Conservation (phyloP, 1,284 basidiomycete species). For the Ganoderma sinense region DNA sequence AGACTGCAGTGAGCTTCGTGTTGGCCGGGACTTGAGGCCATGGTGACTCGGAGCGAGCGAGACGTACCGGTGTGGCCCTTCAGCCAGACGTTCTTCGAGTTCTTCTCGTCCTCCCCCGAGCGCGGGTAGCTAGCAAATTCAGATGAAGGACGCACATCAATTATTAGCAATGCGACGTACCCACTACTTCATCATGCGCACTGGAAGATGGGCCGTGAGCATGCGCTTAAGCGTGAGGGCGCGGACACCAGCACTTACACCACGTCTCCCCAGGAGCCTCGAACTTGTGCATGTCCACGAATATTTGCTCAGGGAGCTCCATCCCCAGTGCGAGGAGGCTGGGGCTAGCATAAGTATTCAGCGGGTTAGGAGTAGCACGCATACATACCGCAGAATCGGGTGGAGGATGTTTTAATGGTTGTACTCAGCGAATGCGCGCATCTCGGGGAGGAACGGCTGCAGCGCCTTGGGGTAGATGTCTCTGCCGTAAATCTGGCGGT, state of each 20-base stretch:
- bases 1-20: background rate
- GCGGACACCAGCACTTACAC: conserved; percentile 26
- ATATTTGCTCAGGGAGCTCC: conserved; percentile 43
- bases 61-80: conserved; percentile 49
- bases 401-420: conserved; percentile 60
- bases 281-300: conserved; percentile 42
- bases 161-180: conserved; percentile 8
- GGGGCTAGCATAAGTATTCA: background rate
- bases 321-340: conserved; percentile 53
- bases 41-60: no score
- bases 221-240: background rate
- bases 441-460: conserved; percentile 64
- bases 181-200: conserved; percentile 47
- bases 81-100: conserved; percentile 63
- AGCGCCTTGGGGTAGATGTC: conserved; percentile 55
- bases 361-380: background rate
- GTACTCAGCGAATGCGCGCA: conserved; percentile 57
- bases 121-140: conserved; percentile 39
- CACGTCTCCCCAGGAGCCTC: conserved; percentile 39
- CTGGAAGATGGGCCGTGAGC: conserved; percentile 17
- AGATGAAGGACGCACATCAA: background rate
- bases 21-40: no score
- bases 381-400: conserved; percentile 53
- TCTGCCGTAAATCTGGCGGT: conserved; percentile 53
- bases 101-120: conserved; percentile 54